Evolutionary conservation across 139 green algal genomes (phyloP), one percentile per base, ranked within the genome.

Genomic region (Tetradesmus obliquus): DNA sequence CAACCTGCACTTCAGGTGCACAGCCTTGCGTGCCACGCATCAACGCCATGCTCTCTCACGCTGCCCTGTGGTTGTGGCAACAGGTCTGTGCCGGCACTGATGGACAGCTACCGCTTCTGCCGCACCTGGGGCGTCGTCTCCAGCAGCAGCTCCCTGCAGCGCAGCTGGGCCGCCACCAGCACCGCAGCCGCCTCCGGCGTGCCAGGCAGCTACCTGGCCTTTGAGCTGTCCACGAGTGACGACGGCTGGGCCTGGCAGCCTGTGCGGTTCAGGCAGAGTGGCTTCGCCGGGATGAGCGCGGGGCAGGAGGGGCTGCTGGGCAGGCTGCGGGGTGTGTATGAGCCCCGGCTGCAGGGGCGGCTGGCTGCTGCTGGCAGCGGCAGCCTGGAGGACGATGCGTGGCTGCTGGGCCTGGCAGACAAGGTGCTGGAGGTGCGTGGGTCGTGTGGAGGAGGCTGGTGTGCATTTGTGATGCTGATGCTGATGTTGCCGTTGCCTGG

Each of bases 361-460:
- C 85, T 89, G 62, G 85, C 72, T 20, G 85, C 62, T 71, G 85
- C 85, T 53, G 85, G 85, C 54, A 62, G 7, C 10, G 85, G 62
- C 45, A 62, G 72, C 45, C 22, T 89, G 66, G 24, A 19, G 15
- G 85, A 89, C 17, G 66, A 89, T 45, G 60, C 55, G 62, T 89
- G 85, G 85, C 85, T 89, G 85, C 85, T 89, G 13, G 24, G 17
- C 5, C 45, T 89, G 45, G 85, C 66, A 22, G 85, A 89, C 66
- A 89, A 66, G 17, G 5, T 89, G 17, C 45, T 82, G 32, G 66
- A 89, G 62, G 85, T 89, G 20, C 5, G 84, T 62, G 51, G 15
- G 20, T 81, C 19, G 20, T n/a, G 72, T 4, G 62, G 15, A 32
- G 15, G 51, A 5, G 5, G 51, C 80, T 24, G 7, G 8, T 66